A percentile compares a stretch with the other conserved stretches of the same genome.
These are phyloP conservation scores for Fusarium ramigenum DNA, from an alignment of 2,329 filamentous ascomycete species.

Conservation along the genomic window DNA sequence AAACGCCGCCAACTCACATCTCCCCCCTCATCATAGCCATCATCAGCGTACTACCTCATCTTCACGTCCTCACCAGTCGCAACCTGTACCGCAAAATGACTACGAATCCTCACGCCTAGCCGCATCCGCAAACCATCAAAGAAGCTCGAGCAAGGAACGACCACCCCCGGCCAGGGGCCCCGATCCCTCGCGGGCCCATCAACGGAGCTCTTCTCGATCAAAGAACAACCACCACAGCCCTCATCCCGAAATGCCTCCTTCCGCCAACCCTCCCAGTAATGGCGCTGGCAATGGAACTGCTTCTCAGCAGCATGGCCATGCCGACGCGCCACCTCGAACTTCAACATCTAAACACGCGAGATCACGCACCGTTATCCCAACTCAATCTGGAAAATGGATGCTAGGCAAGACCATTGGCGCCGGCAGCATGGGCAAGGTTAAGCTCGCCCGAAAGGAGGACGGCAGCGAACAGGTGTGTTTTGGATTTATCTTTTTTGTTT, in stretches of 20 bases:
- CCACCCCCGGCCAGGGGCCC: conserved; percentile 61
- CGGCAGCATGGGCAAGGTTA: conserved; percentile 99
- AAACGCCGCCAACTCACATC: conserved; percentile 42
- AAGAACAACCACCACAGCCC: conserved; percentile 48
- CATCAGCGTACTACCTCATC: conserved; percentile 54
- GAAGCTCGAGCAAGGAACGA: conserved; percentile 72
- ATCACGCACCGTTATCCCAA: conserved; percentile 84
- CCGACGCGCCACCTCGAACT: conserved; percentile 49
- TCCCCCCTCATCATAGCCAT: conserved; percentile 40
- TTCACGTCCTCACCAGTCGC: conserved; percentile 52
- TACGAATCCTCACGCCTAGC: conserved; percentile 77
- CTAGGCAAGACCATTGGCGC: conserved; percentile 97
- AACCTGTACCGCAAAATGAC: conserved; percentile 68
- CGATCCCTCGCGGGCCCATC: conserved; percentile 58
- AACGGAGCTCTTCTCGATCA: conserved; percentile 61
- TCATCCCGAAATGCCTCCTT: conserved; percentile 59
- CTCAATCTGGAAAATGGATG: conserved; percentile 91
- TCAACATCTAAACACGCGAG: conserved; percentile 62
- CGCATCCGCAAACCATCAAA: conserved; percentile 62
- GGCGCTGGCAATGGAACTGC: conserved; percentile 62
- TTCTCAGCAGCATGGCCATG: conserved; percentile 52
- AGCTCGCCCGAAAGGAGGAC: conserved; percentile 89
- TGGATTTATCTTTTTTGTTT: neutral
- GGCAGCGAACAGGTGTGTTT: conserved; percentile 84
- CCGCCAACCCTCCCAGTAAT: conserved; percentile 62